Evolutionary conservation across 257 asterid species (phyloP).

Genomic region (Ligustrum vulgare): DNA sequence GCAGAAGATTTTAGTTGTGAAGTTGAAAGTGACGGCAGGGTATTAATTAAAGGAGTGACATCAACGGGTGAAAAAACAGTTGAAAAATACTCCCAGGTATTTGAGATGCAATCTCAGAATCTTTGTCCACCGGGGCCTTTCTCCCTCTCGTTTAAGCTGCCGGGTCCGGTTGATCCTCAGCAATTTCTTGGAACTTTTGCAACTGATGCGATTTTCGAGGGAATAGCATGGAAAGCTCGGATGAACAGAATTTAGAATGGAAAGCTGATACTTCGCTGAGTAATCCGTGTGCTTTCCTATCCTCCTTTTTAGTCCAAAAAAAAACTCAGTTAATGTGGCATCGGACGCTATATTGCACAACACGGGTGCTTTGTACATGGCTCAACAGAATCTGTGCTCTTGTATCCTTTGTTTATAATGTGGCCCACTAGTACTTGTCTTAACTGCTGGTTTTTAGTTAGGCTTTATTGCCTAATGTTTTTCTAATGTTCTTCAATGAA

Average conservation of each 20-base stretch:
- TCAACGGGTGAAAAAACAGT: conserved; percentile 57
- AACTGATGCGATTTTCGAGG: conserved; percentile 80
- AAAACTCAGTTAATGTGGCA: neutral
- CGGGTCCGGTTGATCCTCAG: conserved; percentile 84
- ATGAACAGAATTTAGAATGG: conserved; percentile 3
- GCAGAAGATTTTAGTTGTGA: conserved; percentile 83
- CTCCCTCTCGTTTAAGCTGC: conserved; percentile 70
- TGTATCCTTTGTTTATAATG: neutral
- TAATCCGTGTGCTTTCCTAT: neutral
- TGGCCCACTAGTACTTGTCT: neutral
- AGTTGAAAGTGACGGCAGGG: conserved; percentile 72
- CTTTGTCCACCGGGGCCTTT: conserved; percentile 78
- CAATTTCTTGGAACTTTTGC: conserved; percentile 71
- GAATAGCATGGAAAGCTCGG: conserved; percentile 54
- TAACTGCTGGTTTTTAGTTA: neutral
- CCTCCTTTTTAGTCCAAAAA: neutral
- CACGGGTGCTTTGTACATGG: neutral
- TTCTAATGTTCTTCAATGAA: neutral
- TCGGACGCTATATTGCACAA: neutral
- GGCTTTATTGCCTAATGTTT: neutral
- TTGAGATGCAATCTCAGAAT: conserved; percentile 76
- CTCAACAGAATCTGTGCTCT: neutral
- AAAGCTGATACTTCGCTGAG: neutral
- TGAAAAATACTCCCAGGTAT: conserved; percentile 45
- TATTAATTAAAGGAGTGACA: conserved; percentile 65